Evolutionary conservation across 2,329 filamentous ascomycete species (phyloP).

Genomic region (Pseudogymnoascus sp.): DNA sequence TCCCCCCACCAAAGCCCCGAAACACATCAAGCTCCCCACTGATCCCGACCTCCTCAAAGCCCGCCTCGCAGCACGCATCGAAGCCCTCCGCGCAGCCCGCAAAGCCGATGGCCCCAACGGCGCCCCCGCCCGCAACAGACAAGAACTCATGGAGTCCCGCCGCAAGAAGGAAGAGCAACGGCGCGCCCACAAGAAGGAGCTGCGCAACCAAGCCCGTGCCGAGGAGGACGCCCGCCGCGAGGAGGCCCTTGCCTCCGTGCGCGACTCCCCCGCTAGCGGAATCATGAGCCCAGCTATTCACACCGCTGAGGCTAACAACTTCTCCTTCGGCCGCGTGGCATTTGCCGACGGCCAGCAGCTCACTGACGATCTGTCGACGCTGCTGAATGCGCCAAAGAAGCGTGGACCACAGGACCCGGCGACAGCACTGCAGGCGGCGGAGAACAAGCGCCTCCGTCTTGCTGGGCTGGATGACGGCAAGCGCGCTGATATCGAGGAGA

Average conservation of each 20-base stretch:
- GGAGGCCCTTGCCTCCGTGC: slow-evolving; percentile 50
- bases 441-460: slow-evolving; percentile 78
- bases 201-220: slow-evolving; percentile 66
- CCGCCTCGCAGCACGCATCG: slow-evolving; percentile 74
- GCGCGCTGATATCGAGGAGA: slow-evolving; percentile 79
- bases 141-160: slow-evolving; percentile 85
- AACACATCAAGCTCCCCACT: slow-evolving; percentile 58
- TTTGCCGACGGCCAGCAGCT: slow-evolving; percentile 80
- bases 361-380: slow-evolving; percentile 56
- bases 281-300: slow-evolving; percentile 49
- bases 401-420: slow-evolving; percentile 80
- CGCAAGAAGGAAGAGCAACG: slow-evolving; percentile 80
- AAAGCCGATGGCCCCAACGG: slow-evolving; percentile 82
- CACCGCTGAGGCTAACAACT: slow-evolving; percentile 54
- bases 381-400: slow-evolving; percentile 61
- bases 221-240: slow-evolving; percentile 66
- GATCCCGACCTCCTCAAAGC: slow-evolving; percentile 69
- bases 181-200: slow-evolving; percentile 81
- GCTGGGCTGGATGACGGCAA: slow-evolving; percentile 69
- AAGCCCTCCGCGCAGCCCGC: slow-evolving; percentile 72
- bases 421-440: slow-evolving; percentile 74
- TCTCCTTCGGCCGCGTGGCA: slow-evolving; percentile 84
- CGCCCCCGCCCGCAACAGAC: slow-evolving; percentile 72
- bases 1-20: slow-evolving; percentile 52
- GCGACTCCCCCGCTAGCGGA: slow-evolving; percentile 47